Percentiles rank a stretch among this genome's conserved stretches.
Evolutionary conservation across 1,139 yeast species (phyloP).

Genomic region (Zygoascus meyerae): DNA sequence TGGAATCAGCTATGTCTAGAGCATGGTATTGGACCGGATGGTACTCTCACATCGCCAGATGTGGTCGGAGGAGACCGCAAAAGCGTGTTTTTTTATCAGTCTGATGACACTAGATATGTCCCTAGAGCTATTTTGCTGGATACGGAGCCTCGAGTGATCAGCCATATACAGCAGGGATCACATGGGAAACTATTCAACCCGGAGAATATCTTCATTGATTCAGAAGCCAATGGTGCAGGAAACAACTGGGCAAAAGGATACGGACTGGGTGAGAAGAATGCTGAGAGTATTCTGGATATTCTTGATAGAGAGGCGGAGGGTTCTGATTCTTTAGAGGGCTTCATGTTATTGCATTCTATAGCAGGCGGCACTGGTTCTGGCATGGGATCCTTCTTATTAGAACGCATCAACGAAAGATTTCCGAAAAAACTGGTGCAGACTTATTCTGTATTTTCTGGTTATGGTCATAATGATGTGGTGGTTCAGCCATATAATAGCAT

Average conservation of each 20-base stretch:
- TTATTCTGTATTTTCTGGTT: constrained; percentile 75
- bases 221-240: constrained; percentile 78
- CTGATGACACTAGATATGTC: constrained; percentile 71
- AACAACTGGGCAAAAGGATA: constrained; percentile 95
- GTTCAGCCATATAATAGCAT: constrained; percentile 94
- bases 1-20: constrained; percentile 88
- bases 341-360: constrained; percentile 89
- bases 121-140: constrained; percentile 85
- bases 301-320: constrained; percentile 88
- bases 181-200: constrained; percentile 74
- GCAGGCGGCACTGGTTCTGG: constrained; percentile 99
- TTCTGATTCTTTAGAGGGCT: constrained; percentile 84
- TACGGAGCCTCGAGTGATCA: constrained; percentile 84
- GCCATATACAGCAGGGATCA: constrained; percentile 48
- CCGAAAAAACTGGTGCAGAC: constrained; percentile 81
- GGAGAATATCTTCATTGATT: constrained; percentile 70
- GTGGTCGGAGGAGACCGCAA: constrained; percentile 59
- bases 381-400: constrained; percentile 76
- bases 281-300: constrained; percentile 71
- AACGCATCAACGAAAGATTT: constrained; percentile 71
- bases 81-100: constrained; percentile 74
- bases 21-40: constrained; percentile 80
- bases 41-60: constrained; percentile 39
- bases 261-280: constrained; percentile 61
- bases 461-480: constrained; percentile 74